Conservation (phyloP, 805 yeast species). For the Middelhovenomyces tepae region DNA sequence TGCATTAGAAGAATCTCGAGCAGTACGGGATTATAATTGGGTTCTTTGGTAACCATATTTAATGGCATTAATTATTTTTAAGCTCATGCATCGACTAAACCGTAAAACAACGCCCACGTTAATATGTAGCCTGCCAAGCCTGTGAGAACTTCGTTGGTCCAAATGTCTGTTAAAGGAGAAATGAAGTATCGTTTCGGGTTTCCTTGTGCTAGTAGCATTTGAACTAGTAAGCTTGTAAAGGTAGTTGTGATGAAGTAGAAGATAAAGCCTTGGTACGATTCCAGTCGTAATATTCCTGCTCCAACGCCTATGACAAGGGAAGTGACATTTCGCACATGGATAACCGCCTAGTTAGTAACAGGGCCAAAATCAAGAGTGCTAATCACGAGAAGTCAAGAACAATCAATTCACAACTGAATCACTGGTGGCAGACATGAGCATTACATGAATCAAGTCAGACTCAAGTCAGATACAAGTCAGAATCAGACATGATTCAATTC, state of each 20-base stretch:
- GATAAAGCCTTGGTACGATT: conserved; percentile 40
- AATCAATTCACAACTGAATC: too few species aligned
- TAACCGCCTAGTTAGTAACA: conserved; percentile 7
- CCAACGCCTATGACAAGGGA: conserved; percentile 44
- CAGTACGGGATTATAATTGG: conserved; percentile 37
- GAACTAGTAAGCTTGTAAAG: conserved; percentile 27
- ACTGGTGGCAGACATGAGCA: too few species aligned
- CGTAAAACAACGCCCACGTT: conserved; percentile 51
- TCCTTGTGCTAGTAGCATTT: conserved; percentile 28
- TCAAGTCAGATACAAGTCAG: too few species aligned
- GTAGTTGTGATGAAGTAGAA: conserved; percentile 34
- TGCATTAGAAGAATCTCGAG: conserved; percentile 49
- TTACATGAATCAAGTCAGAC: too few species aligned
- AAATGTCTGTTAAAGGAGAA: conserved; percentile 33
- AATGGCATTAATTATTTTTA: background rate
- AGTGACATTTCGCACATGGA: conserved; percentile 35
- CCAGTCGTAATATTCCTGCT: conserved; percentile 47
- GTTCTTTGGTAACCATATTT: conserved; percentile 6
- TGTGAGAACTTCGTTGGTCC: conserved; percentile 37
- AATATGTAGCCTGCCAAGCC: conserved; percentile 45
- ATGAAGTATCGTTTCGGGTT: conserved; percentile 32
- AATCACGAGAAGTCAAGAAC: too few species aligned
- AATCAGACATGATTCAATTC: too few species aligned
- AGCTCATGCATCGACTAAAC: conserved; percentile 32
- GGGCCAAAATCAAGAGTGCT: too few species aligned